Evolutionary conservation across 768 basidiomycete genomes (phyloP), one percentile per base, ranked within the genome.

Genomic region (Tulasnella calospora): DNA sequence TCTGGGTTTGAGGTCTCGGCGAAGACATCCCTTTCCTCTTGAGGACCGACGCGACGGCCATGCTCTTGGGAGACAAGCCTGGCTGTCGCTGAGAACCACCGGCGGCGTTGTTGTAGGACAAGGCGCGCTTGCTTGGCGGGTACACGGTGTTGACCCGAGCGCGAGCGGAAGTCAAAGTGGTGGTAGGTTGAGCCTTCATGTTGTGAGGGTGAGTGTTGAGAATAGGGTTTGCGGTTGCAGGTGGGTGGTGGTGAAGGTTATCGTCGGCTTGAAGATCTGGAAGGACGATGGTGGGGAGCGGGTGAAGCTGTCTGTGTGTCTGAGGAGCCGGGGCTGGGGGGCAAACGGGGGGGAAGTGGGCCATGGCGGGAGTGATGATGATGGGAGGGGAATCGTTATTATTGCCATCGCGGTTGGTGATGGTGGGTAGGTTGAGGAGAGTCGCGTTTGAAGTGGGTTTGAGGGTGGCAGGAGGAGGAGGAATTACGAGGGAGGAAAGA

Each of bases 211-310:
- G 38, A 40, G 38, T 88, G 83, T 12, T 88, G 83, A 92, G 89
- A 80, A 90, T n/a, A 87, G 82, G 88, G 87, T 51, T 21, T n/a
- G 40, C 38, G 89, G 87, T 82, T 89, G 84, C 70, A 84, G 85
- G 41, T 67, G 61, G 61, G 61, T 67, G 9, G 30, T 15, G 61
- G 61, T 91, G 44, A 15, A 89, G 80, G 89, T 86, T 86, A 94
- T 93, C 88, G 94, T 94, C 94, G 94, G 94, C 85, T 87, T 87
- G 35, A 73, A 72, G 74, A 69, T 76, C 74, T 40, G 61, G 41
- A 71, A 78, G 77, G 55, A 78, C 69, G 55, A 78, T 78, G 55
- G 74, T 61, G 1, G 75, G 73, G 30, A 51, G 72, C n/a, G 74
- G 81, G 51, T 46, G 70, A 46, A 36, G n/a, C 36, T 47, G 72